phyloP scores from a whole-genome alignment of 805 yeast species.

The Cyberlindnera euphorbiiphila region DNA sequence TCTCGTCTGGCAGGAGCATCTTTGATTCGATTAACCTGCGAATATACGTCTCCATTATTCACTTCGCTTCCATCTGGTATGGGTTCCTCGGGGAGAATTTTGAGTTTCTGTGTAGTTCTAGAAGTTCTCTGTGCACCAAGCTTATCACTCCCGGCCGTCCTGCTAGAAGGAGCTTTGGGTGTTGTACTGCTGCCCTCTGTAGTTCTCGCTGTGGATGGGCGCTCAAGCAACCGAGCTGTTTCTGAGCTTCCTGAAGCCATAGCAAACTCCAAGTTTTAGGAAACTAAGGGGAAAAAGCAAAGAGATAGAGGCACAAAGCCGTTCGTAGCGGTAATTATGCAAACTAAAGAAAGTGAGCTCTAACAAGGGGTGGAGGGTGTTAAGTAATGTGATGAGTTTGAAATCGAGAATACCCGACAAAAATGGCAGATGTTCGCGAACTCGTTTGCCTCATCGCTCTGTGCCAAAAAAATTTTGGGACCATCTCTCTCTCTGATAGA shows the following conservation, averaged over 20 bases:
- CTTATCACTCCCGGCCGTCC: conserved; percentile 30
- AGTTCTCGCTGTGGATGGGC: conserved; percentile 1
- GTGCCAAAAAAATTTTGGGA: conserved; percentile 6
- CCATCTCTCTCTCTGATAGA: no score
- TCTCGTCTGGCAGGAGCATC: conserved; percentile 89
- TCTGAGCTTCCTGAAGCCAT: conserved; percentile 12
- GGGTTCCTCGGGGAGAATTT: conserved; percentile 62
- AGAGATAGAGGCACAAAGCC: neutral
- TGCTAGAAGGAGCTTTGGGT: conserved; percentile 3
- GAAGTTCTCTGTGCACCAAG: conserved; percentile 74
- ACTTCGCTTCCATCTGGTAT: conserved; percentile 25
- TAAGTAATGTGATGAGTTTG: neutral
- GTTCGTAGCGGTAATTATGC: no score
- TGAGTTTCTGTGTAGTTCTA: conserved; percentile 68
- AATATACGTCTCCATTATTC: conserved; percentile 54
- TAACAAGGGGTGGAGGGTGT: no score
- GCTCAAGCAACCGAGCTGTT: conserved; percentile 7
- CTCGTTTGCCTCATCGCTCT: conserved; percentile 6
- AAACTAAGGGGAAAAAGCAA: neutral
- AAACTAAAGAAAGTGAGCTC: neutral
- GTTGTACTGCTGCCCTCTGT: neutral
- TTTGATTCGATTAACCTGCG: conserved; percentile 78
- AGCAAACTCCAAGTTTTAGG: neutral
- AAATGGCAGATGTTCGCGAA: conserved; percentile 4
- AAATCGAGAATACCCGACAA: conserved; percentile 2